These are phyloP conservation scores for Selaginella tamariscina DNA, from an alignment of 75 land plant species.

Conservation along the genomic window DNA sequence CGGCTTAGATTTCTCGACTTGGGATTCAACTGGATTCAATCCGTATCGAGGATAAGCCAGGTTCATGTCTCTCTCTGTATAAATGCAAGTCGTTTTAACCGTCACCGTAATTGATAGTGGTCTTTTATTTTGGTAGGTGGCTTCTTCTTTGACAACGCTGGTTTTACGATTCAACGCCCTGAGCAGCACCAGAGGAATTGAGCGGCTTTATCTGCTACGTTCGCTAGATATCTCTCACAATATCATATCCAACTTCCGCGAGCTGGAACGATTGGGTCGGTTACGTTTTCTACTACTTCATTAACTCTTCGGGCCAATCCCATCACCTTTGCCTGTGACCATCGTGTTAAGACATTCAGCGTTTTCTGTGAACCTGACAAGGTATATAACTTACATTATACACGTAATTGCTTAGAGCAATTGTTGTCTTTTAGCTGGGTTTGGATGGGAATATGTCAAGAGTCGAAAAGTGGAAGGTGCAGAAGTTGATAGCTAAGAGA, in stretches of 20 bases:
- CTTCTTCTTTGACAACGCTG: constrained; percentile 56
- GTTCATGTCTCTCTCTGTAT: constrained; percentile 22
- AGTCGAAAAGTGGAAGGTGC: constrained; percentile 57
- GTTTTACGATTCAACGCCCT: constrained; percentile 85
- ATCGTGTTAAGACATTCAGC: constrained; percentile 77
- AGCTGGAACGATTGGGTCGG: constrained; percentile 50
- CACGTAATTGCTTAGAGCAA: background rate
- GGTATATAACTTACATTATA: constrained; percentile 28
- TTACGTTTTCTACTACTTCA: constrained; percentile 41
- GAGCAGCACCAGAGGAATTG: constrained; percentile 60
- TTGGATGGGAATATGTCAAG: constrained; percentile 65
- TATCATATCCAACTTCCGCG: constrained; percentile 74
- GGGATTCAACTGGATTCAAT: constrained; percentile 69
- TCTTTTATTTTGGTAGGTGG: constrained; percentile 39
- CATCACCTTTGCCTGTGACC: constrained; percentile 55
- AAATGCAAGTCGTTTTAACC: constrained; percentile 2
- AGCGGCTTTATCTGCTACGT: constrained; percentile 58
- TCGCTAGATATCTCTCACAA: constrained; percentile 87
- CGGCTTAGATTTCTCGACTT: constrained; percentile 69
- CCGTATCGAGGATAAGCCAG: constrained; percentile 46
- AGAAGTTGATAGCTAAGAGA: constrained; percentile 46
- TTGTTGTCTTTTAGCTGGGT: constrained; percentile 32
- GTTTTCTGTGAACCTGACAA: constrained; percentile 45
- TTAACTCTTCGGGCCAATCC: constrained; percentile 91
- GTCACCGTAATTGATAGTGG: constrained; percentile 9